Evolutionary conservation across 1,284 basidiomycete genomes (phyloP).

Genomic region (Apiotrichum brassicae): DNA sequence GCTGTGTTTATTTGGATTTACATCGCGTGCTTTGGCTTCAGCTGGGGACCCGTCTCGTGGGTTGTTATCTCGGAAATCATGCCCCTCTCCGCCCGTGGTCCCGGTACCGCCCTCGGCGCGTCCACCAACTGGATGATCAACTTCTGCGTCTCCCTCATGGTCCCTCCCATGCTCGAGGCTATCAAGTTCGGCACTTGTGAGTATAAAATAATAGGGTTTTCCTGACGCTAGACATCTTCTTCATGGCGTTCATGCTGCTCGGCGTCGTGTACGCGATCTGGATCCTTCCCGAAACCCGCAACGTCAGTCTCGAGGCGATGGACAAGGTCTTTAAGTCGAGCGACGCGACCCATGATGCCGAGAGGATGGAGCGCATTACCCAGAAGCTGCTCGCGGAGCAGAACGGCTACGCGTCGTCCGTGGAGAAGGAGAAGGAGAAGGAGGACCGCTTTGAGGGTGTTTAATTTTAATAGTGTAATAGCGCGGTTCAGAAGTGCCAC

Average conservation of each 20-base stretch:
- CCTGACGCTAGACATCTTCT: conserved; percentile 13
- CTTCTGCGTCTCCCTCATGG: conserved; percentile 18
- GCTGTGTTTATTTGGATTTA: conserved; percentile 24
- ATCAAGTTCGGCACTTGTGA: conserved; percentile 17
- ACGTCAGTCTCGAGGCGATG: conserved; percentile 20
- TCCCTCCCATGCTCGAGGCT: conserved; percentile 17
- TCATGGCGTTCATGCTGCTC: conserved; percentile 20
- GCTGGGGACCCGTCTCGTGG: conserved; percentile 21
- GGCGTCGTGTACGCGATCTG: conserved; percentile 20
- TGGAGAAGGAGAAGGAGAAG: not conserved
- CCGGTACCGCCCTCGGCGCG: conserved; percentile 18
- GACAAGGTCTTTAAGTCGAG: conserved; percentile 18
- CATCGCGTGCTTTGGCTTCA: conserved; percentile 17
- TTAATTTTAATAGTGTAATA: no score
- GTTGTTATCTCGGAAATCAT: conserved; percentile 22
- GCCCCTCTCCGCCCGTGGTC: conserved; percentile 17
- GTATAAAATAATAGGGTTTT: not conserved
- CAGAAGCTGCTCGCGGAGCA: conserved; percentile 11
- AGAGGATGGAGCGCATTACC: conserved; percentile 12
- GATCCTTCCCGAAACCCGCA: conserved; percentile 23
- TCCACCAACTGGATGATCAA: conserved; percentile 24
- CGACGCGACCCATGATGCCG: conserved; percentile 18
- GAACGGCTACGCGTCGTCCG: not conserved
- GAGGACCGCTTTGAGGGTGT: no score
- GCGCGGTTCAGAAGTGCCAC: no score